Conservation (phyloP, 495 filamentous ascomycete genomes). For the Xylaria palmicola region DNA sequence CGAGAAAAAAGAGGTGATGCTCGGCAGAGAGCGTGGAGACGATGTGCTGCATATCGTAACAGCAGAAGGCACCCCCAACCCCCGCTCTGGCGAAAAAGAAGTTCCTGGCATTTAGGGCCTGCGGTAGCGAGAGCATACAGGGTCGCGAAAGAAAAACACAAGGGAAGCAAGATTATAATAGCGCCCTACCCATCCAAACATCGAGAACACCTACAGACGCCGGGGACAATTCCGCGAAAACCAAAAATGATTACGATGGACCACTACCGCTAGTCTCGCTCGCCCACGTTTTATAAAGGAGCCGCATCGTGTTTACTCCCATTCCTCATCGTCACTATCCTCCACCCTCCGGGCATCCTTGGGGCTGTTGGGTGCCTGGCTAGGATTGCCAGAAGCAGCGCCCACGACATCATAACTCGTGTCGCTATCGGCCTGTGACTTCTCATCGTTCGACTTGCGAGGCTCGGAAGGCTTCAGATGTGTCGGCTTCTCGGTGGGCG, state of each 20-base stretch:
- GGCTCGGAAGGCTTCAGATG: conserved; percentile 60
- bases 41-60: not conserved
- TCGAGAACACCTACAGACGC: conserved; percentile 12
- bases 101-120: not conserved
- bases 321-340: conserved; percentile 55
- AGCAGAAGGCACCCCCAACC: not conserved
- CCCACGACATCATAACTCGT: conserved; percentile 89
- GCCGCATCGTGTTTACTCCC: conserved; percentile 60
- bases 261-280: not conserved
- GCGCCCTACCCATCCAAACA: conserved; percentile 14
- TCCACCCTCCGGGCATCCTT: conserved; percentile 54
- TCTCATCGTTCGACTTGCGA: conserved; percentile 81
- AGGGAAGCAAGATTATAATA: conserved; percentile 3
- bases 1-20: conserved; percentile 65
- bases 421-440: conserved; percentile 82
- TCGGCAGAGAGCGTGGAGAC: not conserved
- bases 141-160: conserved; percentile 2
- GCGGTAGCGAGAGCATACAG: conserved; percentile 9
- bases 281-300: not conserved
- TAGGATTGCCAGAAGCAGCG: conserved; percentile 72
- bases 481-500: conserved; percentile 25
- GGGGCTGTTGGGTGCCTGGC: conserved; percentile 70
- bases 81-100: not conserved
- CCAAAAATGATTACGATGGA: not conserved
- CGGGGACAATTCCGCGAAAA: conserved; percentile 10